Conservation (phyloP, 2,329 filamentous ascomycete genomes). For the Dothiorella sarmentorum region DNA sequence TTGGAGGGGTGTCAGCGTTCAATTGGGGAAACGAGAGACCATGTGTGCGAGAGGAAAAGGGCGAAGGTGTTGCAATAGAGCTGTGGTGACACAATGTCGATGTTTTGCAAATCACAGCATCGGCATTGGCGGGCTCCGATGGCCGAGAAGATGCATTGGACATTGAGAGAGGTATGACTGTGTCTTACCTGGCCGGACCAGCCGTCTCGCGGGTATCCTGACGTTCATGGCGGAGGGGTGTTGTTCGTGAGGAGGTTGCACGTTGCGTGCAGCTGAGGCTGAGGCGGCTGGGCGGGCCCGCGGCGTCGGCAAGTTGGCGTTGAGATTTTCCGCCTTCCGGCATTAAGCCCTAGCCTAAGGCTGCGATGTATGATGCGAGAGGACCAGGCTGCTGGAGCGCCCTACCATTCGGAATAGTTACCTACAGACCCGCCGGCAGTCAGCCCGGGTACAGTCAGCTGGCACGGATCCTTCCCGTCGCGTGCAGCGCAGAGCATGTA, state of each 20-base stretch:
- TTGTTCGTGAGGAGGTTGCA: slow-evolving; percentile 10
- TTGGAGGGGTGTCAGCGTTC: not conserved
- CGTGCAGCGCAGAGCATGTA: not conserved
- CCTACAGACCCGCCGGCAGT: not conserved
- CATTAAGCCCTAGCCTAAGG: slow-evolving; percentile 22
- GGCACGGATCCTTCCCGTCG: not conserved
- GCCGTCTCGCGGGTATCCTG: slow-evolving; percentile 60
- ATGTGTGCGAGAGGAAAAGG: not conserved
- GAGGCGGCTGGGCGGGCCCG: too few species aligned
- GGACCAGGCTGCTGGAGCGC: slow-evolving; percentile 14
- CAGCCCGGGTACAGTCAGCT: not conserved
- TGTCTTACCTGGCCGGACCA: slow-evolving; percentile 58
- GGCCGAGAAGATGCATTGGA: not conserved
- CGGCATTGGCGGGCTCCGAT: not conserved
- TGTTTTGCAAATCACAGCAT: not conserved
- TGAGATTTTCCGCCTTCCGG: not conserved
- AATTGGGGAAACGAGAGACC: too few species aligned
- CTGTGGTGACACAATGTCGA: not conserved
- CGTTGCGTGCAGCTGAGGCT: too few species aligned
- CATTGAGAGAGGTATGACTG: not conserved
- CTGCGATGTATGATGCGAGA: slow-evolving; percentile 21
- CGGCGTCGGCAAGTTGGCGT: not conserved
- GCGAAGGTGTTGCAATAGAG: not conserved
- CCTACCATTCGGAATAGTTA: not conserved
- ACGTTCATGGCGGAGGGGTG: slow-evolving; percentile 57